Percentiles rank a stretch among this genome's conserved stretches.
Conservation (phyloP, 2,329 filamentous ascomycete species). For the Botrytis byssoidea region DNA sequence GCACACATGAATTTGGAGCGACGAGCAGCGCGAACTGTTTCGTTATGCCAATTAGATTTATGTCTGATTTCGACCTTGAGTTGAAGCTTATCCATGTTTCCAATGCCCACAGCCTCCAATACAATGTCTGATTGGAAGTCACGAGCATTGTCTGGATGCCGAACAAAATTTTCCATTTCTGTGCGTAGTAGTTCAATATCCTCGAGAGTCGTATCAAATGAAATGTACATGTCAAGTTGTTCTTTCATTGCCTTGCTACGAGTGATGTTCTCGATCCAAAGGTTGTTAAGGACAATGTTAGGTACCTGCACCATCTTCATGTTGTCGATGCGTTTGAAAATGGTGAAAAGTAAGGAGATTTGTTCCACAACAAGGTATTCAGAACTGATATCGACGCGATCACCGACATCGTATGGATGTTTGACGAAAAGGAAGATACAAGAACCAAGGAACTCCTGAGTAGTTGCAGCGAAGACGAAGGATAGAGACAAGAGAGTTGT, state of each 20-base stretch:
- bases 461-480: constrained; percentile 90
- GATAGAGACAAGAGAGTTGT: constrained; percentile 93
- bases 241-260: constrained; percentile 92
- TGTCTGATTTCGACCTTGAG: constrained; percentile 83
- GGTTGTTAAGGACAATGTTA: constrained; percentile 85
- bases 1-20: constrained; percentile 98
- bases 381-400: constrained; percentile 77
- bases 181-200: constrained; percentile 81
- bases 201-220: constrained; percentile 84
- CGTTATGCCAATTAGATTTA: constrained; percentile 92
- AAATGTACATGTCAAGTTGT: constrained; percentile 71
- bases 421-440: constrained; percentile 99
- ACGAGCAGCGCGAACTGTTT: constrained; percentile 73
- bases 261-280: constrained; percentile 95
- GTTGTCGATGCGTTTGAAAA: constrained; percentile 81
- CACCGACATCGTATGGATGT: constrained; percentile 94
- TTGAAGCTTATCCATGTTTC: constrained; percentile 82
- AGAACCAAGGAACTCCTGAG: constrained; percentile 93
- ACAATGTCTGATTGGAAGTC: constrained; percentile 87
- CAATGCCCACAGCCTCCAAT: constrained; percentile 74
- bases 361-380: constrained; percentile 81
- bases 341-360: constrained; percentile 89
- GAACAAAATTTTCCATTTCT: constrained; percentile 85
- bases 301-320: constrained; percentile 77
- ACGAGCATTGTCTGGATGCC: constrained; percentile 77